Conservation (phyloP, 2,329 filamentous ascomycete genomes). For the Hymenoscyphus infarciens region DNA sequence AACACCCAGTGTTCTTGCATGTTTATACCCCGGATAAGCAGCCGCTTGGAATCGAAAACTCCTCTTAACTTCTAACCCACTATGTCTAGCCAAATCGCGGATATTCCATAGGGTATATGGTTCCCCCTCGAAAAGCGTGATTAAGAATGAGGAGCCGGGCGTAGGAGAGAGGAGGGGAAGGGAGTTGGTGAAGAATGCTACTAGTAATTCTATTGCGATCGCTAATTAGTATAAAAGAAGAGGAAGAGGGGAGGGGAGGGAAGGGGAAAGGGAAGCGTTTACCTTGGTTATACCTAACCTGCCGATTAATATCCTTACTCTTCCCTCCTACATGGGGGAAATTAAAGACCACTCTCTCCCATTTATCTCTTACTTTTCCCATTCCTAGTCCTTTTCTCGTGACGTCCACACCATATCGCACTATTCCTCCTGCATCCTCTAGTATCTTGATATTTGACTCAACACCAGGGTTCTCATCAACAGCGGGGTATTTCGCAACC, state of each 20-base stretch:
- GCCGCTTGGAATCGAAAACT: constrained; percentile 66
- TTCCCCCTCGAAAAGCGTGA: constrained; percentile 89
- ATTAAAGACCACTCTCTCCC: constrained; percentile 87
- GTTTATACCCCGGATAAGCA: constrained; percentile 70
- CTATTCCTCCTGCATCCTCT: constrained; percentile 40
- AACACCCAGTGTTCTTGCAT: constrained; percentile 69
- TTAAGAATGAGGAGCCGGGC: constrained; percentile 58
- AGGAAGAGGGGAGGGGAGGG: background rate
- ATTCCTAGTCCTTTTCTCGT: constrained; percentile 43
- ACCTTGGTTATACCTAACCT: constrained; percentile 84
- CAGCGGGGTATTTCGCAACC: constrained; percentile 71
- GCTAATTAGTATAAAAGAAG: background rate
- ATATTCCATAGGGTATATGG: constrained; percentile 97
- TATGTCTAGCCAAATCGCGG: constrained; percentile 77
- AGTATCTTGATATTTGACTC: constrained; percentile 53
- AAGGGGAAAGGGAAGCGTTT: constrained; percentile 7
- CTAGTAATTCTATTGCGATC: constrained; percentile 53
- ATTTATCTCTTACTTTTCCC: constrained; percentile 41
- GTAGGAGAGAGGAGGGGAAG: constrained; percentile 48
- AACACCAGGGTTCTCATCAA: constrained; percentile 31
- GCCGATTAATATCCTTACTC: constrained; percentile 87
- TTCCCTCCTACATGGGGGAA: constrained; percentile 95
- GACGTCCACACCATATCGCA: constrained; percentile 65
- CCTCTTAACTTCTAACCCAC: constrained; percentile 63
- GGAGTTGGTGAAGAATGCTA: constrained; percentile 61